A percentile compares a stretch with the other conserved stretches of the same genome.
Evolutionary conservation across 805 yeast species (phyloP).

Genomic region (Priceomyces carsonii): DNA sequence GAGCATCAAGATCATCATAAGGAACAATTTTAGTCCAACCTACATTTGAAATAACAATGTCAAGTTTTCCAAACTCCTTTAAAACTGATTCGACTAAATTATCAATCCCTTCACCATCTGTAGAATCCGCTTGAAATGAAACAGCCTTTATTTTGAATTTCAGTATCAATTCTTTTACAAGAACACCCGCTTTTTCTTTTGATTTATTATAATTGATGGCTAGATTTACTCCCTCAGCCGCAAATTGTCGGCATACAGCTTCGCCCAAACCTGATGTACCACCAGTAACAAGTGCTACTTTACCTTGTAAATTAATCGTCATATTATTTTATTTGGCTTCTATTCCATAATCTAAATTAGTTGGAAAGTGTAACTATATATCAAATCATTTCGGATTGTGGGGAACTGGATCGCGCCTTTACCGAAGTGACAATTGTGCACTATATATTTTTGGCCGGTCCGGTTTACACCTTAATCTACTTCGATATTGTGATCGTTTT

Average conservation of each 20-base stretch:
- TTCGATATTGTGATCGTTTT: constrained; percentile 3
- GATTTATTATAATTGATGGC: constrained; percentile 33
- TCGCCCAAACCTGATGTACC: constrained; percentile 42
- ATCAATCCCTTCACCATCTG: constrained; percentile 17
- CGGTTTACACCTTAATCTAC: no score
- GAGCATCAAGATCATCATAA: constrained; percentile 26
- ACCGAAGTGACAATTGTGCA: no score
- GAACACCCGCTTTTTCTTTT: constrained; percentile 25
- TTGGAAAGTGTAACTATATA: no score
- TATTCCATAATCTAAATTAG: no score
- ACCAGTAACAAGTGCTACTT: no score
- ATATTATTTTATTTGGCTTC: no score
- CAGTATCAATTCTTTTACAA: constrained; percentile 14
- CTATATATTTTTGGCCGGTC: no score
- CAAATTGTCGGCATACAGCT: constrained; percentile 29
- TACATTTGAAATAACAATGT: constrained; percentile 39
- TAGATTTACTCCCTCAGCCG: constrained; percentile 33
- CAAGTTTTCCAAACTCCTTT: constrained; percentile 27
- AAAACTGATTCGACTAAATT: constrained; percentile 25
- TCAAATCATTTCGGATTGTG: no score
- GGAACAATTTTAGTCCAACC: constrained; percentile 38
- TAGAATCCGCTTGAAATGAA: constrained; percentile 26
- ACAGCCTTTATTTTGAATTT: constrained; percentile 16
- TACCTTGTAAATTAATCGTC: no score
- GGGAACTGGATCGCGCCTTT: no score